Evolutionary conservation across 495 filamentous ascomycete genomes (phyloP), one percentile per base, ranked within the genome.

Genomic region (Apodospora peruviana): DNA sequence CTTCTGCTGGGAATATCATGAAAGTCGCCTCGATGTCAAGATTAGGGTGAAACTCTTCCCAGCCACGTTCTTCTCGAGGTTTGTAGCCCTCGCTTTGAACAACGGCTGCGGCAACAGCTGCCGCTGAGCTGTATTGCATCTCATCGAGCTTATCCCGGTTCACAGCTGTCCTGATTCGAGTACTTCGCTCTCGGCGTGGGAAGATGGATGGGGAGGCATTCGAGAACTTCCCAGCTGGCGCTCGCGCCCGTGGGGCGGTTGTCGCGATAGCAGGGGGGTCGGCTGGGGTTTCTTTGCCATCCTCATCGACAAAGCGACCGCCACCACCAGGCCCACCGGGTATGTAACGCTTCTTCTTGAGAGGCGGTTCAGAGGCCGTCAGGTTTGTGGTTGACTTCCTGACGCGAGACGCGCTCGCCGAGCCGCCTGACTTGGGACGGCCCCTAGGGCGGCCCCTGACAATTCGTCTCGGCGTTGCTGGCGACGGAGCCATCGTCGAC

Each of bases 41-140:
- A 57, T 96, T 86, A 11, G 86, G 90, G 65, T 99, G 93, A 46
- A 96, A 97, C 66, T 97, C 94, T 58, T 94, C 88, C 87, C 91
- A 99, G 12, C 88, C 87, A 47, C 91, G 83, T 67, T 99, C 93
- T 65, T 99, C 93, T 48, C 93, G 77, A 2, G 93, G 93, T 62
- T 99, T 97, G 68, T 96, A 96, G 14, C 90, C 90, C 70, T 96
- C 91, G 51, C 84, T 90, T 54, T 91, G 87, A 41, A 88, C 88
- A 20, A 89, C 79, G 20, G 89, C 89, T 32, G 88, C 86, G 4
- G 86, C 85, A 17, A 88, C 88, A 8, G 89, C 88, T 20, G 90
- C 89, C 18, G 90, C 88, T 16, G 87, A 91, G 56, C 81, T 86
- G 50, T 84, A 73, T 45, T 72, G 73, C 63, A 90, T 69, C 55